These are phyloP conservation scores for Phlebopus sp. DNA, from an alignment of 1,284 basidiomycete genomes.

Conservation along the genomic window DNA sequence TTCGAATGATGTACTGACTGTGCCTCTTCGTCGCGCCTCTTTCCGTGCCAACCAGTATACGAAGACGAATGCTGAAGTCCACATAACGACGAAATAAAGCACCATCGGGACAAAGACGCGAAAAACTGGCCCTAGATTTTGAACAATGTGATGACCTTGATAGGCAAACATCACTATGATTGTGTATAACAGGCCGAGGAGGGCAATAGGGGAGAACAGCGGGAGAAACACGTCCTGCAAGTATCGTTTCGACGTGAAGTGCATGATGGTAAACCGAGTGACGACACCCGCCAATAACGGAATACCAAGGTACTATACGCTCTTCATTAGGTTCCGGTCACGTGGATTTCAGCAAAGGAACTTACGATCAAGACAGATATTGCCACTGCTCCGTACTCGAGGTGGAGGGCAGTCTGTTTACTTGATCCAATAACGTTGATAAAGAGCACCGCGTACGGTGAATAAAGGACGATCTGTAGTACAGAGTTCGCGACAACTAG, in stretches of 20 bases:
- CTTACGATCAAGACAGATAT: constrained; percentile 73
- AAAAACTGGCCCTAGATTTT: constrained; percentile 72
- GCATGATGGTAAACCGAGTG: constrained; percentile 61
- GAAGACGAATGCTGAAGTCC: constrained; percentile 60
- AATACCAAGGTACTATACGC: constrained; percentile 67
- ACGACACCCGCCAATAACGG: constrained; percentile 65
- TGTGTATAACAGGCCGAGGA: constrained; percentile 75
- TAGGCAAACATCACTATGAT: constrained; percentile 78
- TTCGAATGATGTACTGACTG: constrained; percentile 36
- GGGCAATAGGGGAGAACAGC: constrained; percentile 66
- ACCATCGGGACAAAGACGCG: constrained; percentile 78
- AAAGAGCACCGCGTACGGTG: constrained; percentile 75
- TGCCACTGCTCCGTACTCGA: constrained; percentile 69
- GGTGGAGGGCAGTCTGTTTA: constrained; percentile 39
- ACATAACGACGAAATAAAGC: constrained; percentile 80
- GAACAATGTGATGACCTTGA: constrained; percentile 41
- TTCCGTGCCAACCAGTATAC: constrained; percentile 47
- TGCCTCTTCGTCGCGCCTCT: constrained; percentile 20
- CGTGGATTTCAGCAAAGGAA: constrained; percentile 11
- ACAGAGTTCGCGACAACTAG: constrained; percentile 61
- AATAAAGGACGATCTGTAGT: constrained; percentile 77
- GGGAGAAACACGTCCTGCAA: constrained; percentile 63
- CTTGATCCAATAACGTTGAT: constrained; percentile 66
- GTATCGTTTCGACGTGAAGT: constrained; percentile 46
- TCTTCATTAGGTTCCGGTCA: background rate